Conservation (phyloP, 768 basidiomycete species). For the Trametes sanguinea region DNA sequence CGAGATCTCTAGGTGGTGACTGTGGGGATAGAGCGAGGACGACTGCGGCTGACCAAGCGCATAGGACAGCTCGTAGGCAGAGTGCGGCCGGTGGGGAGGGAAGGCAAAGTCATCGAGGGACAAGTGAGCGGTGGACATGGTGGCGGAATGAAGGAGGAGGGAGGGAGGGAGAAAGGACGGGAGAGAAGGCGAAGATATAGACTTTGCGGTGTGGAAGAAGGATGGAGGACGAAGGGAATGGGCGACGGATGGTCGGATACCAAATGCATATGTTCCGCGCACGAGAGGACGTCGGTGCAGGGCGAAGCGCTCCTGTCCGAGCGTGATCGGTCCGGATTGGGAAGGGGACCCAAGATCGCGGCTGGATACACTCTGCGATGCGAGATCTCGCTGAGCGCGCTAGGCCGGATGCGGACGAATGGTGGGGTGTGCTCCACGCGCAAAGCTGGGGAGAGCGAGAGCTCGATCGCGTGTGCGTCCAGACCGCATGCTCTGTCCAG, state of each 20-base stretch:
- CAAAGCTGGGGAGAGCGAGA: not conserved
- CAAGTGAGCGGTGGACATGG: conserved; percentile 25
- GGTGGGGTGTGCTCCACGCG: conserved; percentile 8
- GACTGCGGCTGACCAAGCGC: conserved; percentile 19
- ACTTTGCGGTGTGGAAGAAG: conserved; percentile 13
- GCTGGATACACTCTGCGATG: not conserved
- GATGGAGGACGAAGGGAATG: conserved; percentile 17
- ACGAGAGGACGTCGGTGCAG: not conserved
- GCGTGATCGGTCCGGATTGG: conserved; percentile 15
- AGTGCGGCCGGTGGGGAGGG: conserved; percentile 8
- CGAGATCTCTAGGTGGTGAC: conserved; percentile 5
- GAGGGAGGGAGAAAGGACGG: not conserved
- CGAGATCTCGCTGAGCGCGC: not conserved
- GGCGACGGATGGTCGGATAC: conserved; percentile 19
- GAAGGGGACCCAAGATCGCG: conserved; percentile 3
- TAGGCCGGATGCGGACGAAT: conserved; percentile 3
- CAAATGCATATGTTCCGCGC: conserved; percentile 17
- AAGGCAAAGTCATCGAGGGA: conserved; percentile 24
- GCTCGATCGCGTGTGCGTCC: not conserved
- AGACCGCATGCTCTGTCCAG: not conserved
- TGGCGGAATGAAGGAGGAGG: conserved; percentile 8
- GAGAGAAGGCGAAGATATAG: conserved; percentile 2
- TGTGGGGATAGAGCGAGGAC: conserved; percentile 9
- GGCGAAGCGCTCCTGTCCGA: conserved; percentile 11
- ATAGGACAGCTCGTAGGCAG: conserved; percentile 24